Evolutionary conservation across 2,329 filamentous ascomycete genomes (phyloP), one percentile per base, ranked within the genome.

Genomic region (Monascus ruber): DNA sequence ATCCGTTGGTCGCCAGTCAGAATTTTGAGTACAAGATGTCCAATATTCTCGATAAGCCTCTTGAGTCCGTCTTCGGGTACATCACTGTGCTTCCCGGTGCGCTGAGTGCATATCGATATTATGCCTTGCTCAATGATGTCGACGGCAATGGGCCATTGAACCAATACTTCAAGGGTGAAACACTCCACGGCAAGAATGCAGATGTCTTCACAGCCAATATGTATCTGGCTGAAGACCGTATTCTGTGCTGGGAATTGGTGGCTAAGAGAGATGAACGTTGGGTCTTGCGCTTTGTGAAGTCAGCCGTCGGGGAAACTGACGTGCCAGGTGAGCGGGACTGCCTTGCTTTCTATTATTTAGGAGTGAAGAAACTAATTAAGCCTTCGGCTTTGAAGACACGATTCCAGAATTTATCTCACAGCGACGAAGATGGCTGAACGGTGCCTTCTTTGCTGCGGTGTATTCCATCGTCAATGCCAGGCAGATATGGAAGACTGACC

Each of bases 1-100:
- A 98, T 54, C 91, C 91, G 0, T 72, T 98, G 5, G 89, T 98
- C 10, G 91, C 91, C 0, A 94, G 87, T 34, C 91, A 98, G 55
- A 98, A 98, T 60, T 98, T 98, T 50, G 91, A 98, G 69, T 98
- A 98, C 71, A 98, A 98, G 65, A 95, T 98, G 86, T 94, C 87
- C 32, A 98, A 98, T 54, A 98, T 98, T 53, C 72, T 98, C 25
- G 91, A 98, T 60, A 98, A 98, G 63, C 91, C 91, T 0, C 70
- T 98, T 2, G 91, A 98, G 61, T 94, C 86, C 0, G 89, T 94
- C 0, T 98, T 98, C 60, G 91, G 91, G 2, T 98, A 96, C 59
- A 98, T 98, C 51, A 96, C 89, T 5, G 91, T 98, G 51, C 69
- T 98, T 47, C 93, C 91, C 0, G 93, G 91, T 63, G 91, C 91